Evolutionary conservation across 2,329 filamentous ascomycete species (phyloP), one percentile per base, ranked within the genome.

Genomic region (Juglanconis juglandina): DNA sequence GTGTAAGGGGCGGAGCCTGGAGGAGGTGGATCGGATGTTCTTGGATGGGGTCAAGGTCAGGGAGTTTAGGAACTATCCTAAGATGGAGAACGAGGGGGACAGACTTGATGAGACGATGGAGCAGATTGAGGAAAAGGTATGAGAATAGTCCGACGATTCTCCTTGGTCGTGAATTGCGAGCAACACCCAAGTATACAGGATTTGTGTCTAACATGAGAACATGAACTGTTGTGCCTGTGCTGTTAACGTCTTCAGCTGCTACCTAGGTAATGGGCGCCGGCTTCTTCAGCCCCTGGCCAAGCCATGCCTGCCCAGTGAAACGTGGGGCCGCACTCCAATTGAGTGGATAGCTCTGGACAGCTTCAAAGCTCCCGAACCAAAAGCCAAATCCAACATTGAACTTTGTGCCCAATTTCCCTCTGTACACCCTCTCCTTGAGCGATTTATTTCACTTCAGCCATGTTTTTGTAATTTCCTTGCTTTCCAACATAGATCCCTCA

Each of bases 1-100:
- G 61, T 74, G 71, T 1, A 72, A 71, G 24, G 73, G 72, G 0
- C 70, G 69, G 53, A 72, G 69, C 44, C 62, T 77, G 56, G 75
- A 77, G 64, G 73, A 76, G 59, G 72, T 75, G 67, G 72, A 79
- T 53, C 24, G 11, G 11, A 53, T 53, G 51, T 51, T 58, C 35
- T 39, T 58, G 30, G 41, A 52, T 32, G 30, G 24, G 30, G n/a
- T 48, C 41, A 14, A 37, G 24, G 11, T 59, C 14, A 46, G 34
- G 30, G 32, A 46, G 13, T 58, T 53, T 7, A 52, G 47, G 48
- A 58, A n/a, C 30, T 37, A 39, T 9, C 39, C 44, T 32, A 37
- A 17, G 32, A 49, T 41, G 17, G 30, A 39, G 33, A 35, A 32
- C 4, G 44, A 50, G 24, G 44, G 41, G 32, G 33, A 30, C 11